Evolutionary conservation across 495 filamentous ascomycete genomes (phyloP), one percentile per base, ranked within the genome.

Genomic region (Letharia lupina): DNA sequence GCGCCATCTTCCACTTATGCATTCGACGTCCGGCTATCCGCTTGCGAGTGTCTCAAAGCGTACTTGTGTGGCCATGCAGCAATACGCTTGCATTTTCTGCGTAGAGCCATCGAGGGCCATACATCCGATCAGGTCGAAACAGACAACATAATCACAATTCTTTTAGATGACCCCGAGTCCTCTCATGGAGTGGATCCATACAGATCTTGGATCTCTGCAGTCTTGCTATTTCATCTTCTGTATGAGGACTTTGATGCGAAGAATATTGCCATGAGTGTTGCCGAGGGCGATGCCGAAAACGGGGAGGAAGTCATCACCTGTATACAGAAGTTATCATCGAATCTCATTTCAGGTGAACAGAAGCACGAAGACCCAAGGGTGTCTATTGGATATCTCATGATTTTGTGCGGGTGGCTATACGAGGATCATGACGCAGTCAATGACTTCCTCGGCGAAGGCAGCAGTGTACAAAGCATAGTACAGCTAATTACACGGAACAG

Each of bases 261-360:
- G 72, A 80, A 80, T 23, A 78, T 89, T 35, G 88, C 92, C 31
- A 92, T 92, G 82, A 80, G 80, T 59, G 88, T 98, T 44, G 87
- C 85, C 4, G 93, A 97, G 75, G 95, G 95, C 18, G 89, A 97
- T 75, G 89, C 91, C 35, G 89, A 90, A 50, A 89, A 79, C 68
- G 94, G 95, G 15, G 94, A 98, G 79, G 94, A 98, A 73, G 93
- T 96, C 7, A 87, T 98, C 61, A 98, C 93, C 11, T 93, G 89
- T 73, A 91, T 98, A 63, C 94, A 98, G 74, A 83, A 86, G 2
- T 84, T 98, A 60, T 84, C 90, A 18, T 86, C 86, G 8, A 92
- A 96, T 68, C 81, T 98, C 10, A 85, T 96, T 44, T 85, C 83
- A 66, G 87, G 82, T 23, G 77, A 92, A 65, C 87, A 89, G 72